phyloP scores from a whole-genome alignment of 768 basidiomycete species.

The Pleurotus ostreatus region DNA sequence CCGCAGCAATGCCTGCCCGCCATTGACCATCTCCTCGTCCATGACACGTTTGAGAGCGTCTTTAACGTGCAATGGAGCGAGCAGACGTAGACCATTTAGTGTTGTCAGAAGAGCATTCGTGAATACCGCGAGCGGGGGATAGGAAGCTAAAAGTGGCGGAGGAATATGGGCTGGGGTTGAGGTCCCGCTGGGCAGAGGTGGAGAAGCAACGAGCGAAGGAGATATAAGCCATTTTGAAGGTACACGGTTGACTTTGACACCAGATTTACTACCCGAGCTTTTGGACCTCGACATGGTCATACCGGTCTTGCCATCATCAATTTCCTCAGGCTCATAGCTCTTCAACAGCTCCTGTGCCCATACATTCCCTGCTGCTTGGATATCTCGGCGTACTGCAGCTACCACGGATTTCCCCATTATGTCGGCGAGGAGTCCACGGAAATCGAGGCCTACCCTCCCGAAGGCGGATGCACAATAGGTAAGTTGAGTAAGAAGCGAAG shows the following conservation, averaged over 20 bases:
- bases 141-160: conserved; percentile 66
- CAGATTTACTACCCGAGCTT: conserved; percentile 9
- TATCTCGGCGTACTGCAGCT: conserved; percentile 48
- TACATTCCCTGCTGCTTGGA: conserved; percentile 34
- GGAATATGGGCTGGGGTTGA: conserved; percentile 50
- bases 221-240: conserved; percentile 54
- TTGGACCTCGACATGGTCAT: conserved; percentile 1
- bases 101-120: conserved; percentile 71
- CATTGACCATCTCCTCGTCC: conserved; percentile 55
- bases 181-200: conserved; percentile 21
- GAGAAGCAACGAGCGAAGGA: conserved; percentile 26
- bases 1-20: conserved; percentile 24
- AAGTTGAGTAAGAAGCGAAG: conserved; percentile 87
- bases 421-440: conserved; percentile 63
- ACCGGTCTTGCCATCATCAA: not conserved
- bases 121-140: conserved; percentile 69
- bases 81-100: conserved; percentile 77
- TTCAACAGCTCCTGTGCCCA: conserved; percentile 29
- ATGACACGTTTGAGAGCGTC: conserved; percentile 64
- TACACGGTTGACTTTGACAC: conserved; percentile 13
- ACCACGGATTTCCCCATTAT: conserved; percentile 65
- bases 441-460: conserved; percentile 89
- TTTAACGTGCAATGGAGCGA: conserved; percentile 67
- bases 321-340: conserved; percentile 13
- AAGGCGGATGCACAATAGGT: conserved; percentile 93